Base-by-base conservation (phyloP, 148 eudicot species). In the Bassia scoparia region DNA sequence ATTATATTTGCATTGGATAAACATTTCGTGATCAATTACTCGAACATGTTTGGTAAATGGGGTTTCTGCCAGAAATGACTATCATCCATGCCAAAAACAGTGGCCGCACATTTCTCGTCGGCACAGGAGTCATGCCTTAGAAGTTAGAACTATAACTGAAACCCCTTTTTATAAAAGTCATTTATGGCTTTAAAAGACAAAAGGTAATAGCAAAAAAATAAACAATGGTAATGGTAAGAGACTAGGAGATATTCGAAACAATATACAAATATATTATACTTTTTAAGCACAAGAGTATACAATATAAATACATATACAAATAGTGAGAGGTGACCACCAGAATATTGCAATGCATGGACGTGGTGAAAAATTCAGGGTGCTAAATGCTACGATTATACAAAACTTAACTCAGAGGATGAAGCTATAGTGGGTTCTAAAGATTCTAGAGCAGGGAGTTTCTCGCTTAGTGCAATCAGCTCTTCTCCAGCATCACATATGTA, bases 401-500 rank as follows among this genome's bases (percentile, higher is more conserved):
- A 80, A 67, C 79, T 89, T 80, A 89, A 72, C 75, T 83, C 83
- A 38, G 81, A 76, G 41, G 80, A 77, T 15, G n/a, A n/a, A n/a
- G 81, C 49, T 73, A 33, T 61, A 12, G 80, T 44, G 26, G 81
- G 67, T 65, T 79, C 81, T 50, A 72, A 71, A 67, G 89, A 79
- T 60, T 77, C 90, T 31, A 72, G 33, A 43, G 84, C 75, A 24
- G 76, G 69, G 60, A 89, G 76, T 79, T 74, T 76, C 71, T 90
- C 87, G 35, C 88, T 75, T 38, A 91, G 44, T 6, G 85, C 81
- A 37, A 78, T 69, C 67, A 95, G 68, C 58, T 91, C 96, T 80
- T 95, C 91, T 12, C 98, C 98, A 34, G 90, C 93, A 81, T 86
- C 85, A 74, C 98, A 91, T 83, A 95, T 86, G 73, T 77, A 95